phyloP scores from a whole-genome alignment of 1,284 basidiomycete species.

The Gastroboletus turbinatus region DNA sequence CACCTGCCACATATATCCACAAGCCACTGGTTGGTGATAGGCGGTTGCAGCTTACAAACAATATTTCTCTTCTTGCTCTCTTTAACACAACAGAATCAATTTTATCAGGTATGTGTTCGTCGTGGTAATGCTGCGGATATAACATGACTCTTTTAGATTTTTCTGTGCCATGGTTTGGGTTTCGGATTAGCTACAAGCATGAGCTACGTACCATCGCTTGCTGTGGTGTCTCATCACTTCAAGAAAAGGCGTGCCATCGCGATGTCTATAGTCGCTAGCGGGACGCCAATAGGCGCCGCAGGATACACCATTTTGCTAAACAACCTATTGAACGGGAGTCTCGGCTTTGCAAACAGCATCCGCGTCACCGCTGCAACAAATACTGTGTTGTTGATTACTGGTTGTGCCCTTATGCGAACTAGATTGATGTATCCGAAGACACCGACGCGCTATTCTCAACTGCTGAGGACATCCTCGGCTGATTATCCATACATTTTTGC shows the following conservation, averaged over 20 bases:
- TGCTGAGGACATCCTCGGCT: constrained; percentile 14
- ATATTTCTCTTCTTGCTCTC: constrained; percentile 40
- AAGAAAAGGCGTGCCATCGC: constrained; percentile 30
- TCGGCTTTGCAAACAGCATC: constrained; percentile 31
- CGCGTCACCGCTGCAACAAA: constrained; percentile 30
- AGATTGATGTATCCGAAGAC: constrained; percentile 20
- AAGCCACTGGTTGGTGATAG: constrained; percentile 30
- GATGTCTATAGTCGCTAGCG: constrained; percentile 36
- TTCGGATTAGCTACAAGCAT: constrained; percentile 34
- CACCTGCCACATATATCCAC: neutral
- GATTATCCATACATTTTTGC: constrained; percentile 31
- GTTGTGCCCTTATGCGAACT: constrained; percentile 31
- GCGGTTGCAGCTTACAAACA: constrained; percentile 28
- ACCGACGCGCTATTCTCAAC: constrained; percentile 16
- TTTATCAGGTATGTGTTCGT: constrained; percentile 33
- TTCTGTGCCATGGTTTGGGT: constrained; percentile 39
- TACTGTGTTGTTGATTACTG: constrained; percentile 24
- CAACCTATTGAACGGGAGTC: constrained; percentile 30
- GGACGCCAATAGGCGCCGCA: constrained; percentile 34
- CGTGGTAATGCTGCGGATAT: neutral
- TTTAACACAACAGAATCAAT: constrained; percentile 30
- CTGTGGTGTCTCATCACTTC: constrained; percentile 41
- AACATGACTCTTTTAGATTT: constrained; percentile 24
- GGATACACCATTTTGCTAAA: constrained; percentile 41
- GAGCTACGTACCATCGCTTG: constrained; percentile 35